These are phyloP conservation scores for Penicillium canescens DNA, from an alignment of 495 filamentous ascomycete genomes.

Conservation along the genomic window DNA sequence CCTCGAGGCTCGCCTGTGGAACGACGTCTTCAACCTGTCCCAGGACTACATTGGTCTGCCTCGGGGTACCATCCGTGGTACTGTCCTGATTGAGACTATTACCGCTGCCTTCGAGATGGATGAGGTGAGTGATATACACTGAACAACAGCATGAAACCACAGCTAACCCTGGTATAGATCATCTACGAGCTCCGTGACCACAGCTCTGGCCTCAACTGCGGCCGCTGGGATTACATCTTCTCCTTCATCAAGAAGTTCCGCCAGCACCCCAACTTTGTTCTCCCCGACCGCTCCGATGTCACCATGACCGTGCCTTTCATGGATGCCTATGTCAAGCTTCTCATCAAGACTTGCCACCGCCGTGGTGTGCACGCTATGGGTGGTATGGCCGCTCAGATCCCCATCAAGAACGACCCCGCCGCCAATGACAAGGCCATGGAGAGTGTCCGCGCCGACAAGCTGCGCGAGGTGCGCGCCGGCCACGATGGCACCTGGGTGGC, in stretches of 20 bases:
- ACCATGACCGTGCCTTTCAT: slow-evolving; percentile 99
- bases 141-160: too few species aligned
- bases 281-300: slow-evolving; percentile 86
- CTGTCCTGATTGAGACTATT: slow-evolving; percentile 98
- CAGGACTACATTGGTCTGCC: slow-evolving; percentile 91
- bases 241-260: slow-evolving; percentile 99
- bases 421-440: slow-evolving; percentile 96
- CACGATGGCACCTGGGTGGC: slow-evolving; percentile 98
- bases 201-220: slow-evolving; percentile 95
- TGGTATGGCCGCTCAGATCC: slow-evolving; percentile 98
- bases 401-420: slow-evolving; percentile 88
- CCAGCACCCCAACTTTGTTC: slow-evolving; percentile 85
- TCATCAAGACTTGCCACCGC: slow-evolving; percentile 97
- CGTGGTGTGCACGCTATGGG: slow-evolving; percentile 98
- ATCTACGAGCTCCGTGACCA: slow-evolving; percentile 99
- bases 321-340: slow-evolving; percentile 93
- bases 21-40: slow-evolving; percentile 95
- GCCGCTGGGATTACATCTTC: slow-evolving; percentile 99
- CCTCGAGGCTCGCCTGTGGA: slow-evolving; percentile 96
- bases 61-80: slow-evolving; percentile 91
- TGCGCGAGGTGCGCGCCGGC: slow-evolving; percentile 91
- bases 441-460: slow-evolving; percentile 89
- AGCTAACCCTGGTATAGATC: slow-evolving; percentile 48
- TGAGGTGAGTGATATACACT: slow-evolving; percentile 40
- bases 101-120: slow-evolving; percentile 99